phyloP scores from a whole-genome alignment of 192 early-diverging fungal genomes.

The Entomortierella parvispora region DNA sequence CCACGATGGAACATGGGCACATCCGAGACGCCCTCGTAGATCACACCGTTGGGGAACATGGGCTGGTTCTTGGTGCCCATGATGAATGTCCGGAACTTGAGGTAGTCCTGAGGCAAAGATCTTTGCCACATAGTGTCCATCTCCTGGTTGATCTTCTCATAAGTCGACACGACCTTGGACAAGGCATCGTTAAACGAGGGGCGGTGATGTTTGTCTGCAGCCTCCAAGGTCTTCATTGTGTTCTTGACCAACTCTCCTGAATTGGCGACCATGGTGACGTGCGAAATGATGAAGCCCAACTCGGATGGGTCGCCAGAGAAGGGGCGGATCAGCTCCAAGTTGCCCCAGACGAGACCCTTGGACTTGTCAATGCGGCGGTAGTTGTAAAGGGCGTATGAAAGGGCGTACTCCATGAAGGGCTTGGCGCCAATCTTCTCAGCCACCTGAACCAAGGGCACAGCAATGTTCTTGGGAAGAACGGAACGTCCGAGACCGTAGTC shows the following conservation, averaged over 20 bases:
- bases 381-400: slow-evolving; percentile 85
- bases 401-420: slow-evolving; percentile 83
- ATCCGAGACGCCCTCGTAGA: slow-evolving; percentile 78
- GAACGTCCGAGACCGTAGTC: slow-evolving; percentile 85
- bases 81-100: slow-evolving; percentile 92
- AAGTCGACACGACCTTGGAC: slow-evolving; percentile 64
- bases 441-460: slow-evolving; percentile 77
- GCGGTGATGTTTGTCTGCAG: slow-evolving; percentile 64
- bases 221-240: slow-evolving; percentile 67
- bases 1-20: slow-evolving; percentile 76
- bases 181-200: slow-evolving; percentile 70
- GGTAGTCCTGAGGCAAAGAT: slow-evolving; percentile 75
- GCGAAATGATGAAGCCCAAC: slow-evolving; percentile 85
- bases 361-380: slow-evolving; percentile 75
- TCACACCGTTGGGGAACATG: slow-evolving; percentile 92
- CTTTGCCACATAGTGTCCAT: slow-evolving; percentile 85
- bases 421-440: slow-evolving; percentile 76
- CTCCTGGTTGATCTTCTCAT: slow-evolving; percentile 76
- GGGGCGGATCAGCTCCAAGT: slow-evolving; percentile 79
- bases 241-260: slow-evolving; percentile 73
- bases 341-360: slow-evolving; percentile 67
- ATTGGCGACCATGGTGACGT: slow-evolving; percentile 89
- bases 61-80: slow-evolving; percentile 90
- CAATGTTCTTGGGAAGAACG: slow-evolving; percentile 80
- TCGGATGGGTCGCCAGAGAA: slow-evolving; percentile 83